phyloP scores from a whole-genome alignment of 108 stramenopile species.

The Discostella stelligeroides region DNA sequence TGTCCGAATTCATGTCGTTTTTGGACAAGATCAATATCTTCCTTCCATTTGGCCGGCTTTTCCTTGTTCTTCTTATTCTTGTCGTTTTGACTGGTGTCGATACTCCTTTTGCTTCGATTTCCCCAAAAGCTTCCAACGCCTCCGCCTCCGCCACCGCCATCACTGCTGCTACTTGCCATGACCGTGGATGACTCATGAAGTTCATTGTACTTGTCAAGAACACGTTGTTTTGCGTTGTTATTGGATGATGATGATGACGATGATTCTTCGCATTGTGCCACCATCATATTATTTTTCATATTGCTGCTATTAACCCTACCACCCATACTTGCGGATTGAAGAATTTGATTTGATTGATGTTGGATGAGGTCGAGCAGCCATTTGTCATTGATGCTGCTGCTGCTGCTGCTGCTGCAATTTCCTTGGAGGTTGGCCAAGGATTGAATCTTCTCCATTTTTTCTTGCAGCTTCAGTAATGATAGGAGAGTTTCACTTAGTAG shows the following conservation, averaged over 20 bases:
- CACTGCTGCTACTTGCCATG: too few species aligned
- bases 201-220: slow-evolving; percentile 19
- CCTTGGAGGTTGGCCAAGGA: not conserved
- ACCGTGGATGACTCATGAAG: too few species aligned
- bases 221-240: slow-evolving; percentile 24
- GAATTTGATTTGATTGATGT: too few species aligned
- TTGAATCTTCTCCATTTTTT: slow-evolving; percentile 4
- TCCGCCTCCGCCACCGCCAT: too few species aligned
- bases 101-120: too few species aligned
- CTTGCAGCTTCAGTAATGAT: slow-evolving; percentile 12
- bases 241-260: too few species aligned
- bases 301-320: too few species aligned
- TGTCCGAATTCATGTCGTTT: too few species aligned
- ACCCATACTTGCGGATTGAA: too few species aligned
- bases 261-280: slow-evolving; percentile 26
- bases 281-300: too few species aligned
- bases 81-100: too few species aligned
- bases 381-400: not conserved
- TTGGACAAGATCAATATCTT: slow-evolving; percentile 18
- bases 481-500: not conserved
- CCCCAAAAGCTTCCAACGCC: too few species aligned
- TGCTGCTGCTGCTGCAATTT: not conserved
- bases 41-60: slow-evolving; percentile 35
- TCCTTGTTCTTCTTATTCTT: not conserved
- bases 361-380: not conserved